Conservation (phyloP, 495 filamentous ascomycete species). For the Hyaloscypha bicolor region DNA sequence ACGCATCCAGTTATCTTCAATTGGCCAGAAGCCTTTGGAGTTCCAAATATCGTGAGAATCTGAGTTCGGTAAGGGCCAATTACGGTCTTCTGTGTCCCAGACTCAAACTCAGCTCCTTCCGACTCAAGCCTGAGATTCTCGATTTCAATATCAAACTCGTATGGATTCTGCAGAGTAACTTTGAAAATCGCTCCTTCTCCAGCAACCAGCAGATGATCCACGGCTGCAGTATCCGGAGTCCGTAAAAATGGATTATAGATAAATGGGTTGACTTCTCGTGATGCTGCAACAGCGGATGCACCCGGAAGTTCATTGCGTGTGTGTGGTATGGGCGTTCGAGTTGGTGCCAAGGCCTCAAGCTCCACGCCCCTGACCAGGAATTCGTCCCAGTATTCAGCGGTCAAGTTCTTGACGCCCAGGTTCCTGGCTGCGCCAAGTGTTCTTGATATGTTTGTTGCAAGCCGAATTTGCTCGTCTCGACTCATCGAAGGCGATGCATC, state of each 20-base stretch:
- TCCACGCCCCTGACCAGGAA: constrained; percentile 86
- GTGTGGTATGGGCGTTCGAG: constrained; percentile 67
- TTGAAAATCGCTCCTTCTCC: constrained; percentile 75
- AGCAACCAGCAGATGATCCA: constrained; percentile 70
- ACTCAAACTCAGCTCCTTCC: constrained; percentile 70
- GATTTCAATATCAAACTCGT: constrained; percentile 87
- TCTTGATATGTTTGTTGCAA: constrained; percentile 80
- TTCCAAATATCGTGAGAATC: constrained; percentile 70
- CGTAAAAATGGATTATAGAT: constrained; percentile 90
- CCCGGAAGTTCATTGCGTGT: constrained; percentile 70
- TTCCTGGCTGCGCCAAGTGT: constrained; percentile 75
- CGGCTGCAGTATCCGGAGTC: constrained; percentile 54
- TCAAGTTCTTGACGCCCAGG: constrained; percentile 66
- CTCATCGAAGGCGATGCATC: constrained; percentile 65
- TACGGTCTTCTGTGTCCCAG: constrained; percentile 61
- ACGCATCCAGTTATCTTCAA: constrained; percentile 77
- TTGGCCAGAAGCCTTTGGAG: constrained; percentile 63
- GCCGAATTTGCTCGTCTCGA: constrained; percentile 80
- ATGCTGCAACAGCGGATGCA: constrained; percentile 50
- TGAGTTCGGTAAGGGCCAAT: constrained; percentile 82
- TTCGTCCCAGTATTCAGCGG: constrained; percentile 94
- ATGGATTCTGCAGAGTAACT: constrained; percentile 89
- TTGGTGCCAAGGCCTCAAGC: constrained; percentile 51
- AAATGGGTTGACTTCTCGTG: constrained; percentile 72
- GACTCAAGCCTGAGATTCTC: constrained; percentile 77